Evolutionary conservation across 257 asterid species (phyloP).

Genomic region (Ilex asprella): DNA sequence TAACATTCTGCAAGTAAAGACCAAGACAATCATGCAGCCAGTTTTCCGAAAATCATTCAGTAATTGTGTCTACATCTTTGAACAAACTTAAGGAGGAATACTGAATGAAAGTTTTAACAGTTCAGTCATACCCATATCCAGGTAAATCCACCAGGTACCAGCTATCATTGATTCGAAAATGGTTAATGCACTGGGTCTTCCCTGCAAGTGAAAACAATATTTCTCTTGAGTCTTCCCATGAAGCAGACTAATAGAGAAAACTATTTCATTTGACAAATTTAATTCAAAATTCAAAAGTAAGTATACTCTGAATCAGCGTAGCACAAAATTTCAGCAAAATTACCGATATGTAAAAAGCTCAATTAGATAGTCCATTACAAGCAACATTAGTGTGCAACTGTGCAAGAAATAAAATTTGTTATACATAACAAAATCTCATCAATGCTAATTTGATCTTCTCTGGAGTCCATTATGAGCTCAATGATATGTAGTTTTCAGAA

Average conservation of each 20-base stretch:
- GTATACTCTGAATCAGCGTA: background rate
- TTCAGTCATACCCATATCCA: constrained; percentile 76
- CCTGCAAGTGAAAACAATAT: constrained; percentile 48
- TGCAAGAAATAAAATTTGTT: background rate
- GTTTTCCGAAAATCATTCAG: background rate
- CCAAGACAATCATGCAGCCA: background rate
- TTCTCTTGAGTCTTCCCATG: background rate
- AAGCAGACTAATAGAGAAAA: background rate
- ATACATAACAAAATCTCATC: background rate
- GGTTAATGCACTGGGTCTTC: constrained; percentile 98
- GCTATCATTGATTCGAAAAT: constrained; percentile 77
- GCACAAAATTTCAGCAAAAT: background rate
- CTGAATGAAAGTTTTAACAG: background rate
- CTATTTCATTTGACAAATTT: background rate
- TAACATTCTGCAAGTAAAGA: too few species aligned
- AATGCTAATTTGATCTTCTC: background rate
- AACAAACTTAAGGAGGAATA: too few species aligned
- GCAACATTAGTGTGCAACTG: background rate
- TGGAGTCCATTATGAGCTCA: too few species aligned
- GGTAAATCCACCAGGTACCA: constrained; percentile 98
- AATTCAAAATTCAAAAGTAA: background rate
- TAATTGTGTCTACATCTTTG: too few species aligned
- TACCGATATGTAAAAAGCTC: background rate
- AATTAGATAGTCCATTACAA: background rate
- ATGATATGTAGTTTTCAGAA: too few species aligned